These are phyloP conservation scores for Trichaptum fuscoviolaceum DNA, from an alignment of 768 basidiomycete genomes.

Conservation along the genomic window DNA sequence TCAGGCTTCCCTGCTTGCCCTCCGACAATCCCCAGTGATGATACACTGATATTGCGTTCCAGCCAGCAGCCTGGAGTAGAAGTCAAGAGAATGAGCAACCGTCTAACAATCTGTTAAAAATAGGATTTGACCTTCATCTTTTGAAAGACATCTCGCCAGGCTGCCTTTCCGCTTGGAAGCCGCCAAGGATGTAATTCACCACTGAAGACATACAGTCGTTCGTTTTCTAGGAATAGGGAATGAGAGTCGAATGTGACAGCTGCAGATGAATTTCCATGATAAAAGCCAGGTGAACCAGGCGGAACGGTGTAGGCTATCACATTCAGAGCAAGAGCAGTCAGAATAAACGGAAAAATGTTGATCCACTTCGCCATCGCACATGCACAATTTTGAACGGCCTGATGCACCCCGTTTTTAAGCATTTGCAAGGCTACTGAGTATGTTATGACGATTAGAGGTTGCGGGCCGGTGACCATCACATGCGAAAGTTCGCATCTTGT, in stretches of 20 bases:
- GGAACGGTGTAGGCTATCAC: conserved; percentile 16
- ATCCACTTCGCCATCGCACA: conserved; percentile 4
- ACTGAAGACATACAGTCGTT: conserved; percentile 18
- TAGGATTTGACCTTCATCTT: conserved; percentile 17
- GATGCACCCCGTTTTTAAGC: neutral
- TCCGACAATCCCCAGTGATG: conserved; percentile 16
- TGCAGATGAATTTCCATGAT: conserved; percentile 22
- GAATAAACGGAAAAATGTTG: neutral
- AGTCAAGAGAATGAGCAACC: neutral
- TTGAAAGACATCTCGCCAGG: conserved; percentile 21
- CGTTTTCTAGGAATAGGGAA: conserved; percentile 18
- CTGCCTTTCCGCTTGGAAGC: conserved; percentile 15
- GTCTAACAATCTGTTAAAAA: neutral
- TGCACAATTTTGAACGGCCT: neutral
- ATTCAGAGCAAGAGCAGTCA: neutral
- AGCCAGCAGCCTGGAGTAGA: conserved; percentile 17
- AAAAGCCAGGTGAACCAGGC: conserved; percentile 20
- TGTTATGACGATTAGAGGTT: neutral
- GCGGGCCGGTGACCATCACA: neutral
- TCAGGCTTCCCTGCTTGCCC: conserved; percentile 15
- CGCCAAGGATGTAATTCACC: conserved; percentile 22
- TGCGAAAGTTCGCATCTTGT: neutral
- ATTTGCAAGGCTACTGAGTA: neutral
- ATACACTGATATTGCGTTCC: conserved; percentile 20
- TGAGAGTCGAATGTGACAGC: conserved; percentile 21